Conservation (phyloP, 768 basidiomycete species). For the Coprinellus aureogranulatus region DNA sequence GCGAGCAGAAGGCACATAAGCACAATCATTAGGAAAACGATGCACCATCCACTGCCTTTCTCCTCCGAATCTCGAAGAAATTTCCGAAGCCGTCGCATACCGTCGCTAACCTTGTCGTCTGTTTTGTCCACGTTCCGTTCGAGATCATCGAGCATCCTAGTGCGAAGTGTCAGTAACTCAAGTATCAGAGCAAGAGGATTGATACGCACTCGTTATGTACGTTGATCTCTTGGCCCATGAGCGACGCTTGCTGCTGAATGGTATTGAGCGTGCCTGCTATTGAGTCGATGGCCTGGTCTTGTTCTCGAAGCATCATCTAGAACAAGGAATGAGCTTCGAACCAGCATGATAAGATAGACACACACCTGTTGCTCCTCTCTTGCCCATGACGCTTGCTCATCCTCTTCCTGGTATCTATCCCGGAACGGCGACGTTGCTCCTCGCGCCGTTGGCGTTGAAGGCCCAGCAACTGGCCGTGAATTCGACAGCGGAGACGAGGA, state of each 20-base stretch:
- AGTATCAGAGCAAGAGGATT: background rate
- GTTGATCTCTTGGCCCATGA: constrained; percentile 90
- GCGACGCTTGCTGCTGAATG: constrained; percentile 83
- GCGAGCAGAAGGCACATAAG: constrained; percentile 73
- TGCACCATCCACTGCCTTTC: constrained; percentile 87
- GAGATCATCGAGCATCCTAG: constrained; percentile 78
- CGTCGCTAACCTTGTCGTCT: constrained; percentile 60
- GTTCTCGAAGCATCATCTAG: constrained; percentile 82
- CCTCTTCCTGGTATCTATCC: constrained; percentile 39
- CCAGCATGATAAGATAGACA: background rate
- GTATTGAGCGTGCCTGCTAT: constrained; percentile 85
- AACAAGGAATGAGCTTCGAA: background rate
- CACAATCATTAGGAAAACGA: constrained; percentile 79
- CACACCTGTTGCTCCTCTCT: constrained; percentile 81
- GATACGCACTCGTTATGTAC: constrained; percentile 82
- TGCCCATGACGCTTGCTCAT: constrained; percentile 79
- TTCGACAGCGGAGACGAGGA: constrained; percentile 16
- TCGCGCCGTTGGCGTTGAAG: constrained; percentile 23
- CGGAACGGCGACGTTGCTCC: constrained; percentile 34
- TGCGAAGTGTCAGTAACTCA: background rate
- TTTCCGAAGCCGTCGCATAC: constrained; percentile 68
- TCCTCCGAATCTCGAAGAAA: constrained; percentile 90
- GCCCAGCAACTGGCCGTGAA: constrained; percentile 18
- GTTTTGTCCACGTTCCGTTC: constrained; percentile 71
- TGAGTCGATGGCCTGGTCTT: constrained; percentile 85